These are phyloP conservation scores for Amylocarpus encephaloides DNA, from an alignment of 2,329 filamentous ascomycete genomes.

Conservation along the genomic window DNA sequence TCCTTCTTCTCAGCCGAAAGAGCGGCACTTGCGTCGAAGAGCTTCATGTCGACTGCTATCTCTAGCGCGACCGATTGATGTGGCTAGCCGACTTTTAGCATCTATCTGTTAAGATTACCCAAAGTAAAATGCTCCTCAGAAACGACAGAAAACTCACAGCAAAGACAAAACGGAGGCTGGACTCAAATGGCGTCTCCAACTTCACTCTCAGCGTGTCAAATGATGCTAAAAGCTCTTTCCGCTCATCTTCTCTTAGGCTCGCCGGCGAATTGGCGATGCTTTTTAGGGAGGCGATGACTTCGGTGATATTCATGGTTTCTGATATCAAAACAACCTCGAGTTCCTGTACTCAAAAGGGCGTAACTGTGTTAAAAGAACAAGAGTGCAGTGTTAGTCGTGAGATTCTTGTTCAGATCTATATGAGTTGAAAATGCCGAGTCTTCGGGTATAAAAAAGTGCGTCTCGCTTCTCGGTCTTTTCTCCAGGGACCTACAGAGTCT, in stretches of 20 bases:
- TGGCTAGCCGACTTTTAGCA: background rate
- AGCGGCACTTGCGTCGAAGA: constrained; percentile 1
- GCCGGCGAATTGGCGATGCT: background rate
- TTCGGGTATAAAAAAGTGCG: no score
- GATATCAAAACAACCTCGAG: background rate
- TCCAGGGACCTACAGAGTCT: no score
- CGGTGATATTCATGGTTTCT: background rate
- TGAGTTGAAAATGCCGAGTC: no score
- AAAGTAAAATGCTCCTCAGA: background rate
- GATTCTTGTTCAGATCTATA: no score
- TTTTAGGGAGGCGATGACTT: constrained; percentile 1
- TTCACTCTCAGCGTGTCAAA: background rate
- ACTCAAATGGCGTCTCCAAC: constrained; percentile 4
- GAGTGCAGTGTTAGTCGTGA: no score
- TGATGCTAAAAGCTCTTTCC: background rate
- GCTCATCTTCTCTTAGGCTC: background rate
- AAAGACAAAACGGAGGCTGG: background rate
- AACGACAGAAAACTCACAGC: background rate
- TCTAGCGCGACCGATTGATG: background rate
- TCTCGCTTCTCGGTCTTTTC: no score
- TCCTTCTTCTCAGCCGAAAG: background rate
- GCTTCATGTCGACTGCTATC: constrained; percentile 10
- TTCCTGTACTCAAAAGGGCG: background rate
- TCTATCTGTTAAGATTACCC: no score
- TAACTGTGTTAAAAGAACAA: no score